Evolutionary conservation across 1,284 basidiomycete genomes (phyloP).

Genomic region (Papiliotrema laurentii): DNA sequence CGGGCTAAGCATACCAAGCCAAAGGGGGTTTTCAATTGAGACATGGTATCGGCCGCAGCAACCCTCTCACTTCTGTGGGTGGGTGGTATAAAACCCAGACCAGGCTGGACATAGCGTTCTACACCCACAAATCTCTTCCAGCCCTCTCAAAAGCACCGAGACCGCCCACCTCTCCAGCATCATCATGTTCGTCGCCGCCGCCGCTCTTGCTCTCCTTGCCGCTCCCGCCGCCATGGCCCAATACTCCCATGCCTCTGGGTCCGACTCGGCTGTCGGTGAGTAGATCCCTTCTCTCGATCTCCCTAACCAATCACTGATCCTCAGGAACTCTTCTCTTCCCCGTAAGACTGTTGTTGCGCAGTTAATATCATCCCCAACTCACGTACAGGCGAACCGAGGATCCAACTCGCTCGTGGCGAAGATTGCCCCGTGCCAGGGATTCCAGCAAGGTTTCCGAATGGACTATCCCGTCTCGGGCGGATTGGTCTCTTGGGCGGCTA

Average conservation of each 20-base stretch:
- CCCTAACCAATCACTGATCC: background rate
- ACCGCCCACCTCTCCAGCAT: background rate
- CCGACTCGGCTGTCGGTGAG: background rate
- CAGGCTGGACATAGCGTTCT: background rate
- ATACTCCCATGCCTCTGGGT: constrained; percentile 41
- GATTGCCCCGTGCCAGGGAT: constrained; percentile 10
- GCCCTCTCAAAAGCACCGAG: background rate
- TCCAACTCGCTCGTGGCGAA: background rate
- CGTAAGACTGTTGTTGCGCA: background rate
- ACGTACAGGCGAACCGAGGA: constrained; percentile 2
- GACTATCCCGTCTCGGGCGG: constrained; percentile 8
- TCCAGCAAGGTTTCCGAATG: constrained; percentile 2
- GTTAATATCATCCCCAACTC: background rate
- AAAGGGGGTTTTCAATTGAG: background rate
- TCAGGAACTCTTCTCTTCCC: background rate
- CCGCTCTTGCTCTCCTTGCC: constrained; percentile 24
- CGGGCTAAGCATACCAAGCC: background rate
- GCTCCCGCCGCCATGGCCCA: constrained; percentile 46
- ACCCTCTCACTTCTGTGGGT: background rate
- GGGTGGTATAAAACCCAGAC: background rate
- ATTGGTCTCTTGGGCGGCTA: constrained; percentile 1
- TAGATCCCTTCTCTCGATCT: background rate
- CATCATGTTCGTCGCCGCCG: background rate
- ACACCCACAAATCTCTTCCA: background rate
- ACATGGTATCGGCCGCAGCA: background rate